Conservation (phyloP, 2,329 filamentous ascomycete genomes). For the Fusarium albidum region DNA sequence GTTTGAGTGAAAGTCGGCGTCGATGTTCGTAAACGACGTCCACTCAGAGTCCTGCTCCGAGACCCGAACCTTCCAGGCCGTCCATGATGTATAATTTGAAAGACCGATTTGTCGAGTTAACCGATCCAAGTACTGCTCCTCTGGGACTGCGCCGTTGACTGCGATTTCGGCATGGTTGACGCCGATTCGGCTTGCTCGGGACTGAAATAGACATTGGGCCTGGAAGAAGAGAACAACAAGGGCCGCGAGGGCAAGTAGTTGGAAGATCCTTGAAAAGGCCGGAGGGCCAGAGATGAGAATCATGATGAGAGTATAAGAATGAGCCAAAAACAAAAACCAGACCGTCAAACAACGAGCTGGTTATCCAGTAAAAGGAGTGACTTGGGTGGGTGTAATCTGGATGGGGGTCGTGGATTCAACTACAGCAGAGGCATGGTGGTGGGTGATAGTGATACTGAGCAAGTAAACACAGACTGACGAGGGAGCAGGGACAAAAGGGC, state of each 20-base stretch:
- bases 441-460: slow-evolving; percentile 23
- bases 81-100: slow-evolving; percentile 45
- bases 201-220: slow-evolving; percentile 23
- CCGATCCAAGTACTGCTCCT: slow-evolving; percentile 45
- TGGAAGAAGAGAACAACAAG: slow-evolving; percentile 42
- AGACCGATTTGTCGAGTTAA: slow-evolving; percentile 40
- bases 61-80: slow-evolving; percentile 45
- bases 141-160: slow-evolving; percentile 34
- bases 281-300: slow-evolving; percentile 37
- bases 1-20: slow-evolving; percentile 44
- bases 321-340: slow-evolving; percentile 10
- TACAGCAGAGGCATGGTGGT: slow-evolving; percentile 37
- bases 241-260: slow-evolving; percentile 31
- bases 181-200: slow-evolving; percentile 2
- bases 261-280: slow-evolving; percentile 33
- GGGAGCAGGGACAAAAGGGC: slow-evolving; percentile 1
- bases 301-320: slow-evolving; percentile 33
- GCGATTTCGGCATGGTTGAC: slow-evolving; percentile 22
- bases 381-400: slow-evolving; percentile 34
- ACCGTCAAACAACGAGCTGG: slow-evolving; percentile 15
- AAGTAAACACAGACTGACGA: slow-evolving; percentile 11
- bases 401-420: slow-evolving; percentile 13
- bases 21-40: slow-evolving; percentile 41
- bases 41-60: slow-evolving; percentile 40
- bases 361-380: slow-evolving; percentile 34